Evolutionary conservation across 345 rosid genomes (phyloP).

Genomic region (Eucalyptus brandiana): DNA sequence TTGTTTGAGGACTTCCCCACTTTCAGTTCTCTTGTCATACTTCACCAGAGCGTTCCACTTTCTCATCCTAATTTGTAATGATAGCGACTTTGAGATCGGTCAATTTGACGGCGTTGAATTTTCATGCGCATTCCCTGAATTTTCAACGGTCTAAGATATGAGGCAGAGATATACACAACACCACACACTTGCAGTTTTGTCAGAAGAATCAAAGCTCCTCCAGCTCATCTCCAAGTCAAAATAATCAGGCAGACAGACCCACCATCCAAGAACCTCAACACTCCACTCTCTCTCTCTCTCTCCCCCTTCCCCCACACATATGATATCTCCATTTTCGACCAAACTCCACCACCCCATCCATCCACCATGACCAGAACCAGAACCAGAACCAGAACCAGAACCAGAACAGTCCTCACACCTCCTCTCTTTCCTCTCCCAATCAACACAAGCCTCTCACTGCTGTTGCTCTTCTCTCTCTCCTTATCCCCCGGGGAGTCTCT

Average conservation of each 20-base stretch:
- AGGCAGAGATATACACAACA: not conserved
- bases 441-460: not conserved
- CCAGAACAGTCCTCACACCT: not conserved
- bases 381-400: not conserved
- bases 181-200: not conserved
- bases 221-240: not conserved
- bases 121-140: not conserved
- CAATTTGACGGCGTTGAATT: not conserved
- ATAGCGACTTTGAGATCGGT: not conserved
- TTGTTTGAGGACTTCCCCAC: not conserved
- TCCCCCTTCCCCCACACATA: not conserved
- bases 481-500: not conserved
- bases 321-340: not conserved
- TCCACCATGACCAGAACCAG: not conserved
- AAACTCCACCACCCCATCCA: not conserved
- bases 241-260: not conserved
- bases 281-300: not conserved
- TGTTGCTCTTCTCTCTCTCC: not conserved
- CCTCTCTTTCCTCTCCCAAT: not conserved
- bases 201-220: not conserved
- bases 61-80: not conserved
- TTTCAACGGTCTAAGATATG: slow-evolving; percentile 14
- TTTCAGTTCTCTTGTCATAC: not conserved
- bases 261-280: not conserved
- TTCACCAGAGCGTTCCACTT: not conserved